Evolutionary conservation across 2,329 filamentous ascomycete genomes (phyloP), one percentile per base, ranked within the genome.

Genomic region (Leptosphaerulina australis): DNA sequence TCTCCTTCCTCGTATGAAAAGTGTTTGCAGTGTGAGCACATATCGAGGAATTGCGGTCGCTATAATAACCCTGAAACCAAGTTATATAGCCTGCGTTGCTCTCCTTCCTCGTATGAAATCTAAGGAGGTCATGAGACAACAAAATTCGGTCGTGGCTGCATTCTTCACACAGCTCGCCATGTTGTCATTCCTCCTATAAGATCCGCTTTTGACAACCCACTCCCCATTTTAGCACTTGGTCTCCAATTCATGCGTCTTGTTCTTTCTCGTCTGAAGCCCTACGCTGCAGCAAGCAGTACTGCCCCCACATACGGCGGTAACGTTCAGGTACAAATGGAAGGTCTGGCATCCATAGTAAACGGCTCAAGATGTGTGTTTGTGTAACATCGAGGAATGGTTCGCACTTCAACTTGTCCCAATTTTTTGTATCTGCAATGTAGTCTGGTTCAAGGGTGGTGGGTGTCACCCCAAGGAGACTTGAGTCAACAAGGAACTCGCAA

Each of bases 401-500:
- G 67, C 94, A 97, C 45, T 83, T 79, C 14, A 96, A 76, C 34
- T 81, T 74, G 43, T 95, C 85, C 94, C 94, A 99, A 12, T 82
- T 81, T n/a, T 85, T 76, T 24, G 77, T 74, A 60, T 97, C 88
- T 2, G 85, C 79, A 14, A 91, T 78, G 66, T 94, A 96, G 63
- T 91, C 84, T 1, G 92, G 92, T 69, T 99, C 92, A 9, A 87
- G 80, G 0, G 81, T 78, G 1, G 90, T 87, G 67, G 83, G 62
- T 25, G 71, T 62, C 12, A 77, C 77, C 22, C 77, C 76, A 0
- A 88, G 86, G 63, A 93, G 91, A 53, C 88, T 87, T 0, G 91
- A 95, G 70, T 99, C 94, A 12, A 97, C 87, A 4, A 99, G 69
- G 72, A 95, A 97, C 7, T 84, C 80, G 72, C 94, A 99, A 44